Evolutionary conservation across 75 land plant species (phyloP).

Genomic region (Pinus taeda): DNA sequence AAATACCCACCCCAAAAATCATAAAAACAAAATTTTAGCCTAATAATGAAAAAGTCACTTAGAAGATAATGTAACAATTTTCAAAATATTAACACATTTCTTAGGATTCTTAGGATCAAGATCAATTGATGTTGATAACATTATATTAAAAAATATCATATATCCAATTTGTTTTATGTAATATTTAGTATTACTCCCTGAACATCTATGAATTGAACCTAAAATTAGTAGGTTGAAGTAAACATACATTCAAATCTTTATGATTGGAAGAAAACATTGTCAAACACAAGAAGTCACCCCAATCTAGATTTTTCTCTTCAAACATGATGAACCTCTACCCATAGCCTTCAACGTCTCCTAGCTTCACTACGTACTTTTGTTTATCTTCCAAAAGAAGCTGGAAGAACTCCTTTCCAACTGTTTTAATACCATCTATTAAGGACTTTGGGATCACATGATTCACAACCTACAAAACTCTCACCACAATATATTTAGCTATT

Average conservation of each 20-base stretch:
- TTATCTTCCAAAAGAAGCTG: constrained; percentile 48
- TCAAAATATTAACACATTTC: too few relatives aligned
- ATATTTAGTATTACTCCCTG: too few relatives aligned
- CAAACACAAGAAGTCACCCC: constrained; percentile 32
- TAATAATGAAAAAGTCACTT: too few relatives aligned
- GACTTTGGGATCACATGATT: constrained; percentile 9
- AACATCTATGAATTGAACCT: constrained; percentile 30
- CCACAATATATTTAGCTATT: too few relatives aligned
- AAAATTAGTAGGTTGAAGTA: constrained; percentile 12
- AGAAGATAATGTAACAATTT: too few relatives aligned
- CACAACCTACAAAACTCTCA: constrained; percentile 7
- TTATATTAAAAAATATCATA: too few relatives aligned
- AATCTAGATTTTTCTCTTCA: not conserved
- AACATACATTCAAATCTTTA: constrained; percentile 16
- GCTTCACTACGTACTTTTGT: constrained; percentile 13
- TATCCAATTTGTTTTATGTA: too few relatives aligned
- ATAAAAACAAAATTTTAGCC: too few relatives aligned
- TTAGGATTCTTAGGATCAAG: too few relatives aligned
- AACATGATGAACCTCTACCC: constrained; percentile 19
- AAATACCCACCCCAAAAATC: too few relatives aligned
- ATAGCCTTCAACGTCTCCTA: constrained; percentile 36
- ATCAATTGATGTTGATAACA: too few relatives aligned
- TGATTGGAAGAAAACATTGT: constrained; percentile 5
- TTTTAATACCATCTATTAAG: not conserved
- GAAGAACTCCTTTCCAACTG: constrained; percentile 21